Evolutionary conservation across 1,284 basidiomycete genomes (phyloP).

Genomic region (Leccinum insolens): DNA sequence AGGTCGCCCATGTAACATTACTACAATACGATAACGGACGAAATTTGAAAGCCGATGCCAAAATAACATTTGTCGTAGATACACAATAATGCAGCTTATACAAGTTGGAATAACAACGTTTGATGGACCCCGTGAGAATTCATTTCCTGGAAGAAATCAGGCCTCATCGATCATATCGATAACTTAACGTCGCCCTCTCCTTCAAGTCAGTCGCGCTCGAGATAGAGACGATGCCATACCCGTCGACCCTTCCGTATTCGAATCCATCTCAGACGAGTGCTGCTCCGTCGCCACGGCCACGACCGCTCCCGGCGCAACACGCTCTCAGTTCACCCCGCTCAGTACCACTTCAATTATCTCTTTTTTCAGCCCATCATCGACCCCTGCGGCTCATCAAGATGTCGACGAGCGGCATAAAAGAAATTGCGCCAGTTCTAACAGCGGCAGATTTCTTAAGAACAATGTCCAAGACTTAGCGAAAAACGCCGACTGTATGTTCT

Average conservation of each 20-base stretch:
- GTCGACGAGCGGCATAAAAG: constrained; percentile 87
- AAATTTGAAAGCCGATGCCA: no score
- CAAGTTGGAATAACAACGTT: no score
- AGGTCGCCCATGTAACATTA: no score
- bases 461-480: constrained; percentile 92
- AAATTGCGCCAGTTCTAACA: constrained; percentile 96
- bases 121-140: no score
- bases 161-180: no score
- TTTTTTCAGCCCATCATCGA: not conserved
- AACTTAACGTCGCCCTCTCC: constrained; percentile 45
- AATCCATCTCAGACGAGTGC: constrained; percentile 32
- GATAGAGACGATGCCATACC: constrained; percentile 33
- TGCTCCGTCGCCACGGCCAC: constrained; percentile 9
- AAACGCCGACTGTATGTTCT: constrained; percentile 86
- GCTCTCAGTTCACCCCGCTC: no score
- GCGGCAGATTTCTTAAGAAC: constrained; percentile 76
- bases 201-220: constrained; percentile 31
- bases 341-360: not conserved
- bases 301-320: no score
- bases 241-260: constrained; percentile 28
- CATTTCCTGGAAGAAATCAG: no score
- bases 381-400: constrained; percentile 43
- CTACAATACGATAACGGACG: no score
- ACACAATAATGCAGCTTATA: no score
- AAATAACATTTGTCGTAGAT: no score